Base-by-base conservation (phyloP, 2,329 filamentous ascomycete species). In the Fusarium illudens region DNA sequence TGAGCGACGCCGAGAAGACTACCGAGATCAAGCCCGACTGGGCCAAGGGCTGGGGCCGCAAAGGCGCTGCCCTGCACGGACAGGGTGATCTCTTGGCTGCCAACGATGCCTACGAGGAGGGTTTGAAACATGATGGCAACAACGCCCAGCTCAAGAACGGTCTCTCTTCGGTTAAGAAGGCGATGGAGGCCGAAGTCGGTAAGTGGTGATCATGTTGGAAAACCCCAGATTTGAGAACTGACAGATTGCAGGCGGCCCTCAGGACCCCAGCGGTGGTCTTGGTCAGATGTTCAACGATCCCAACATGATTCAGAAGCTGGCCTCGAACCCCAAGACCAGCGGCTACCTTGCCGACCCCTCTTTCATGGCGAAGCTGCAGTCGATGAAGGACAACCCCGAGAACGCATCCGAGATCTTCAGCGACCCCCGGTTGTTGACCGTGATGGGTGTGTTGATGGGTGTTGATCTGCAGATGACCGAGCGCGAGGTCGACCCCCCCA, bases 21-120 rank as follows among this genome's bases (percentile, higher is more conserved):
- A 96, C 92, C 58, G 89, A 97, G 81, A 84, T 99, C 79, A 98
- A 99, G 86, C 92, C 95, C 12, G 96, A 98, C 84, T 99, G 96
- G 96, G 90, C 93, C 63, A 98, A 98, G 83, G 96, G 96, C 71
- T 97, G 93, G 91, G 91, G 92, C 62, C 90, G 96, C 64, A 97
- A 97, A 80, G 96, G 95, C 71, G 91, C 94, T 67, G 96, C 96
- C 58, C 86, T 94, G 32, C 96, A 97, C 79, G 96, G 96, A 46
- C 84, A 90, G 63, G 93, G 94, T 53, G 93, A 99, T 78, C 86
- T 98, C 20, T 84, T 96, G 51, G 92, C 89, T 49, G 94, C 96
- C 32, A 88, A 91, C 67, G 94, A 97, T 75, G 94, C 96, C 20
- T 99, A 96, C 79, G 92, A 97, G 76, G 88, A 96, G 78, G 96